phyloP scores from a whole-genome alignment of 208 protist species.

The Jaenimonas drosophilae region DNA sequence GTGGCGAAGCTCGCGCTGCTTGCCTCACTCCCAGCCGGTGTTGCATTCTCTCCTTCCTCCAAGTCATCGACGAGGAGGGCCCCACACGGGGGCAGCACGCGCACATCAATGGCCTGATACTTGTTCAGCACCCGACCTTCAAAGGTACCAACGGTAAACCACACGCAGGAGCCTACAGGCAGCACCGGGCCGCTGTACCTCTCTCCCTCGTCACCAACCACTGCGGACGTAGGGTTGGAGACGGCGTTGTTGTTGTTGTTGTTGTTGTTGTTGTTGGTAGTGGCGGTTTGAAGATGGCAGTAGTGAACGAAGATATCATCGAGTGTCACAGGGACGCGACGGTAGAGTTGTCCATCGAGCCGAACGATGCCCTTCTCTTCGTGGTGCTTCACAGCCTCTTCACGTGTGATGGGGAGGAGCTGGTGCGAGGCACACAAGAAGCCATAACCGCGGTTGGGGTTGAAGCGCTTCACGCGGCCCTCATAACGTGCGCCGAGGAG shows the following conservation, averaged over 20 bases:
- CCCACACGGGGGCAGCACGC: too few species aligned
- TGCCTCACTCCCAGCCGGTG: too few species aligned
- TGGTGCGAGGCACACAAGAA: constrained; percentile 42
- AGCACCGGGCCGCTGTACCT: constrained; percentile 45
- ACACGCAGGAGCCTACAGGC: constrained; percentile 31
- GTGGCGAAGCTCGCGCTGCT: too few species aligned
- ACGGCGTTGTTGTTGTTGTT: too few species aligned
- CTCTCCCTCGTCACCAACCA: too few species aligned
- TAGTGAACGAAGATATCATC: constrained; percentile 69
- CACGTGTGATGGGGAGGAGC: constrained; percentile 4
- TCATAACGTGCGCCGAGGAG: constrained; percentile 18
- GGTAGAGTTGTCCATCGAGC: constrained; percentile 1
- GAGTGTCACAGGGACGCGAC: constrained; percentile 15
- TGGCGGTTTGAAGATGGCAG: constrained; percentile 47
- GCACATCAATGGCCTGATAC: constrained; percentile 38
- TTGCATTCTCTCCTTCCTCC: too few species aligned
- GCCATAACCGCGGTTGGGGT: constrained; percentile 47
- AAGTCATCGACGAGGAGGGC: too few species aligned
- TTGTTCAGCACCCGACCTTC: constrained; percentile 27
- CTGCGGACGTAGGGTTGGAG: too few species aligned
- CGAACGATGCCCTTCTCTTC: not conserved
- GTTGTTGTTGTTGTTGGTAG: too few species aligned
- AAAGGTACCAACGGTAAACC: constrained; percentile 39
- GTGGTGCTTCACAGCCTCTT: not conserved
- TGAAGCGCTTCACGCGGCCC: constrained; percentile 42